Conservation (phyloP, 2,329 filamentous ascomycete species). For the Coleophoma cylindrospora region DNA sequence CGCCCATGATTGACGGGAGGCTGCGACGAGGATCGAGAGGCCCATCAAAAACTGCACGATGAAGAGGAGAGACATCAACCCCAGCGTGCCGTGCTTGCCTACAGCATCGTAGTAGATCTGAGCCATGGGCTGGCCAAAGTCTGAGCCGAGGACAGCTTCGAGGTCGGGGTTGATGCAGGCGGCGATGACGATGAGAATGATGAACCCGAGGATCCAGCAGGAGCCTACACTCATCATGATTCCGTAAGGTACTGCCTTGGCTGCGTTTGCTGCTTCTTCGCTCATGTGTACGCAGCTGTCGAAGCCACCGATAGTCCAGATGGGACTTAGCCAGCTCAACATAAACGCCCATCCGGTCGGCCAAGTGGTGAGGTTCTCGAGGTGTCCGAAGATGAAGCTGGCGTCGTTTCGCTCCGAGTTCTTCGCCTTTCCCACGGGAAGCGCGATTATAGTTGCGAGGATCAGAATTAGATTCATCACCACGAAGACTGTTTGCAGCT, state of each 20-base stretch:
- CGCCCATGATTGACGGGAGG: constrained; percentile 57
- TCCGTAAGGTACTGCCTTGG: constrained; percentile 52
- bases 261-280: constrained; percentile 56
- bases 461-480: constrained; percentile 51
- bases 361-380: constrained; percentile 54
- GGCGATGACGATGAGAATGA: constrained; percentile 52
- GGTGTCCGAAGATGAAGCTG: constrained; percentile 49
- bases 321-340: constrained; percentile 54
- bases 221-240: constrained; percentile 53
- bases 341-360: constrained; percentile 54
- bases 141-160: constrained; percentile 37
- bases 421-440: constrained; percentile 42
- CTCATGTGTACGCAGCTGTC: constrained; percentile 55
- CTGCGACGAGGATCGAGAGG: constrained; percentile 50
- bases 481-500: constrained; percentile 51
- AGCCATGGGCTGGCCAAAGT: constrained; percentile 49
- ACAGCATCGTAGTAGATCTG: constrained; percentile 57
- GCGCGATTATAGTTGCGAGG: constrained; percentile 47
- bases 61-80: constrained; percentile 52
- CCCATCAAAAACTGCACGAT: constrained; percentile 60
- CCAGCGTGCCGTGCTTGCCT: constrained; percentile 53
- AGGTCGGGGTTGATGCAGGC: constrained; percentile 50
- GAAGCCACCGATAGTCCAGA: constrained; percentile 56
- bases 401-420: constrained; percentile 32
- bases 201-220: constrained; percentile 51